Base-by-base conservation (phyloP, 106 monocot species). In the Acorus gramineus region DNA sequence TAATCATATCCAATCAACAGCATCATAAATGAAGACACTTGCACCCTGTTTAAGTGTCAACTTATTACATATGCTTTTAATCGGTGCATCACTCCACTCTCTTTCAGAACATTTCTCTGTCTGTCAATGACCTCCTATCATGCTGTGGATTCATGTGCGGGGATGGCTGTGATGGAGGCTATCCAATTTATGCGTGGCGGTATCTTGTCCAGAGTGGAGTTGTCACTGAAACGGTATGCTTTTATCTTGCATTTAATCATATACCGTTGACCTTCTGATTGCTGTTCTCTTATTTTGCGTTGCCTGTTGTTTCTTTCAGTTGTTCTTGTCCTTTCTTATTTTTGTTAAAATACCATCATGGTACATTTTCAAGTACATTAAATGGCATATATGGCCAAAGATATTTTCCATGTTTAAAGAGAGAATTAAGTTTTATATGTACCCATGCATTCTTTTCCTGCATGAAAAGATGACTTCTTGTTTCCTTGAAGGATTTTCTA, bases 161-260 rank as follows among this genome's bases (percentile, higher is more conserved):
- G 28, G 91, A 91, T 73, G 96, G 96, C n/a, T 98, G 96, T 59
- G 96, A 98, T 68, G 96, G 96, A 67, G 96, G 91, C 6, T 98
- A 83, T 68, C 91, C 96, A 42, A 82, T 91, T 48, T 62, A 69
- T 56, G 96, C 96, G 45, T 98, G 96, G 96, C 55, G 68, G 1
- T 98, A 98, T 79, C 83, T 98, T 69, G 79, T 92, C 47, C 74
- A 79, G 51, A 83, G 55, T 74, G 96, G 96, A 70, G 81, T 98
- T 76, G 96, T 98, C 65, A 92, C 96, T 46, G 92, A 88, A 11
- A 81, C 91, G 96, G 96, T 98, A 73, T 12, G 14, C 50, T 53
- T 11, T 14, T 28, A 28, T 28, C 28, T 28, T 28, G 28, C 28
- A 28, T 28, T 28, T 28, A 28, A 28, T 28, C 28, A 28, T 28